Evolutionary conservation across 2,329 filamentous ascomycete species (phyloP), one percentile per base, ranked within the genome.

Genomic region (Triangularia setosa): DNA sequence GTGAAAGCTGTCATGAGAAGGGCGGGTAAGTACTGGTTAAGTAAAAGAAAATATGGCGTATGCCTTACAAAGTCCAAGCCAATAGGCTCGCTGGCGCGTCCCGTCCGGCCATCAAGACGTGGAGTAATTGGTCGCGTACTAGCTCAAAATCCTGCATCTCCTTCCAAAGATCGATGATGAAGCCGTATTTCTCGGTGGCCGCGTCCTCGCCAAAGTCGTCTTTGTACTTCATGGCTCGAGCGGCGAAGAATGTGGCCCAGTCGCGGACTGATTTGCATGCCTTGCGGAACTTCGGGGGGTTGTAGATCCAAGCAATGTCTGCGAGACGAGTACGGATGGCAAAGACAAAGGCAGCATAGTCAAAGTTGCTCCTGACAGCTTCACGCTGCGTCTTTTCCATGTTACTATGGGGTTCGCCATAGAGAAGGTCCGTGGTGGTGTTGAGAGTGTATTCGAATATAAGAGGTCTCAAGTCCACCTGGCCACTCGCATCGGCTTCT

Each of bases 401-500:
- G n/a, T 71, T 61, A 4, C 69, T 72, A 28, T 74, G 68, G 0
- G 18, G 78, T 79, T 67, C 83, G 76, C 16, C 85, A 85, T 87
- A 85, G 2, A 88, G 74, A 63, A 87, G 83, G 48, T 82, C 82
- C 0, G 84, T 87, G 0, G 84, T 81, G 0, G 80, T 81, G 65
- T 87, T 84, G 23, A 88, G 76, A 0, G 84, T 87, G 24, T 86
- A 73, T 59, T 78, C 78, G 71, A 86, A 86, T 72, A 86, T 85
- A 2, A 84, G 73, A 1, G 80, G 79, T 60, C 83, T 79, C 4
- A 87, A 71, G 67, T 87, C 81, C 8, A 85, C 75, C 60, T 3
- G 57, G 7, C 64, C 66, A 3, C 67, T 64, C 18, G 18, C 18
- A 40, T 40, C 35, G 1, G 69, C 60, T 1, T 73, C 69, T 8